A percentile compares a stretch with the other conserved stretches of the same genome.
Conservation (phyloP, 768 basidiomycete species). For the Candolleomyces efflorescens region DNA sequence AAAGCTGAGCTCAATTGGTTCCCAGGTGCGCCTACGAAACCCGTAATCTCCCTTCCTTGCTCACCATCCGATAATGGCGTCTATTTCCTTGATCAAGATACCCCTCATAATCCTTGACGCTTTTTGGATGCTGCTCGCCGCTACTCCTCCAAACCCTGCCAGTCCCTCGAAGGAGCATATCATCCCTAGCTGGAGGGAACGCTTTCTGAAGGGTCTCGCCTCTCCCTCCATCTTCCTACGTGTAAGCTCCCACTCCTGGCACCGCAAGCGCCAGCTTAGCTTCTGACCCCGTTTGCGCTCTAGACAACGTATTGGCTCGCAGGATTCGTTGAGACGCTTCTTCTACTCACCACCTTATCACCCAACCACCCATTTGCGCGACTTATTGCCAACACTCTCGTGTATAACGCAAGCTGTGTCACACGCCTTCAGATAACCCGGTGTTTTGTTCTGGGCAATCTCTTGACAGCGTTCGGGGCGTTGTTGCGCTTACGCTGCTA, state of each 20-base stretch:
- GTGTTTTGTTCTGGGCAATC: slow-evolving; percentile 24
- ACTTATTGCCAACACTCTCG: slow-evolving; percentile 14
- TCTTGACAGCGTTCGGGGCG: slow-evolving; percentile 27
- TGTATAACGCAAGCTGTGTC: slow-evolving; percentile 7
- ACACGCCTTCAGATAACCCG: slow-evolving; percentile 21
- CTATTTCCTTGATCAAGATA: slow-evolving; percentile 19
- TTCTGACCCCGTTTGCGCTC: not conserved
- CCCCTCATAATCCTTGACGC: slow-evolving; percentile 31
- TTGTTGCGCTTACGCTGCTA: slow-evolving; percentile 29
- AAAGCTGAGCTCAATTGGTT: too few species aligned
- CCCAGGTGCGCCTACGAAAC: too few species aligned
- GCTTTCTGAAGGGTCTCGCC: slow-evolving; percentile 24
- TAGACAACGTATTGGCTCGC: slow-evolving; percentile 25
- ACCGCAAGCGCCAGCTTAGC: not conserved
- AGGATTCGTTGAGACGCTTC: slow-evolving; percentile 22
- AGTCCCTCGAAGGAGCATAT: slow-evolving; percentile 16
- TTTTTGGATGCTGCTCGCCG: slow-evolving; percentile 32
- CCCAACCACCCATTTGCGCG: slow-evolving; percentile 14
- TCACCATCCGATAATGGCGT: not conserved
- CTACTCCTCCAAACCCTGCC: slow-evolving; percentile 32
- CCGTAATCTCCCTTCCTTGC: not conserved
- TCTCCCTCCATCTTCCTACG: slow-evolving; percentile 24
- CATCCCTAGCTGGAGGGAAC: slow-evolving; percentile 31
- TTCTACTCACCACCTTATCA: slow-evolving; percentile 22
- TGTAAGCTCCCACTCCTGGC: slow-evolving; percentile 13